Conservation (phyloP, 768 basidiomycete genomes). For the Pisolithus tinctorius region DNA sequence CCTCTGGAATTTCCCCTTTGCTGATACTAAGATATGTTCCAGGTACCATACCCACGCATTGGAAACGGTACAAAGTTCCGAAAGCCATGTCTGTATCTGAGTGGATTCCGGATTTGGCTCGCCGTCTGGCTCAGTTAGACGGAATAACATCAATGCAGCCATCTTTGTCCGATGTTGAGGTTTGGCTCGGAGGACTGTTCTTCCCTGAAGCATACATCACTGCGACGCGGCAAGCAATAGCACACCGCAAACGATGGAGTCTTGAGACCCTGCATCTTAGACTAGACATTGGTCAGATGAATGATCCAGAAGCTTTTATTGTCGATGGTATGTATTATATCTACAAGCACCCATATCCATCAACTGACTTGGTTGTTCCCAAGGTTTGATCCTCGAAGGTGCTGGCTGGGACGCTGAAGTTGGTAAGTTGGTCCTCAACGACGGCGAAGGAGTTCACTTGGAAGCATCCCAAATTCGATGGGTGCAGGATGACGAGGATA, state of each 20-base stretch:
- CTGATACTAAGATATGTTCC: slow-evolving; percentile 9
- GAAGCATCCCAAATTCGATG: slow-evolving; percentile 82
- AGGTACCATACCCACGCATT: slow-evolving; percentile 87
- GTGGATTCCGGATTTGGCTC: slow-evolving; percentile 79
- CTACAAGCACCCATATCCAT: too few relatives aligned
- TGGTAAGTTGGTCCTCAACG: slow-evolving; percentile 71
- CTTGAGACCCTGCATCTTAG: slow-evolving; percentile 79
- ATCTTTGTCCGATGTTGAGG: slow-evolving; percentile 61
- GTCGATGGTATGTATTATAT: slow-evolving; percentile 64
- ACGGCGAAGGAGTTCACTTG: slow-evolving; percentile 74
- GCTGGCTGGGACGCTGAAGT: slow-evolving; percentile 57
- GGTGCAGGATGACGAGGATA: slow-evolving; percentile 54
- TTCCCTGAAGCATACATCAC: slow-evolving; percentile 97
- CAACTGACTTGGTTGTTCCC: not conserved
- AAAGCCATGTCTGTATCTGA: slow-evolving; percentile 75
- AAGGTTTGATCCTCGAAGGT: slow-evolving; percentile 84
- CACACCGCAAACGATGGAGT: slow-evolving; percentile 88
- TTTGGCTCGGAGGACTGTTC: slow-evolving; percentile 93
- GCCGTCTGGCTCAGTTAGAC: slow-evolving; percentile 80
- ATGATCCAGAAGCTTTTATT: slow-evolving; percentile 72
- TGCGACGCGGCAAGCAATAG: slow-evolving; percentile 92
- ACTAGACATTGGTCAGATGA: slow-evolving; percentile 77
- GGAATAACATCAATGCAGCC: slow-evolving; percentile 47
- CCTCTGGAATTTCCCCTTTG: not conserved
- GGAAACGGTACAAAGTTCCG: slow-evolving; percentile 85